Evolutionary conservation across 495 filamentous ascomycete species (phyloP), one percentile per base, ranked within the genome.

Genomic region (Penicillium arizonense): DNA sequence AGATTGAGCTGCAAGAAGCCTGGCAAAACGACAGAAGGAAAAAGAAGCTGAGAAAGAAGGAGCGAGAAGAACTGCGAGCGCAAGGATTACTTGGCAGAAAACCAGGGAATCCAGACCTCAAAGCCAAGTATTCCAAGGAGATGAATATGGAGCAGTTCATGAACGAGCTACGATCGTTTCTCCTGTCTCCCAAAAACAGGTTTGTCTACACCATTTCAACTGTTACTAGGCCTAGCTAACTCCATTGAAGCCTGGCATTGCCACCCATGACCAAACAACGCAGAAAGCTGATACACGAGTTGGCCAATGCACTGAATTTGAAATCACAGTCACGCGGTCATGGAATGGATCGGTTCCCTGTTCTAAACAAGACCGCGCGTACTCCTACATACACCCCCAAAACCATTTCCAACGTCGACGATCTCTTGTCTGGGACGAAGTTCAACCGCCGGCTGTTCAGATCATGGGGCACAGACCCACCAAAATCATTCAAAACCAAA

Each of bases 261-360:
- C 91, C 94, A 5, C 90, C 93, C 3, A 93, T 98, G 83, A 82
- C 86, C 24, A 91, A 88, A 56, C 67, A 78, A 3, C 79, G 82
- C 30, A 88, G 94, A 48, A 91, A 87, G 61, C 65, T 80, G 10
- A 77, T 96, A 11, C 94, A 98, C 63, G 77, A 87, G 30, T 58
- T 96, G 30, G 89, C 89, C 4, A 77, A 77, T 57, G 71, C 75
- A 13, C 78, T 96, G 57, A 79, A 79, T 11, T 71, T 97, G 47
- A 95, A 89, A 54, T 96, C 91, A 3, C 87, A 92, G 59, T 96
- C 92, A 1, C 75, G 77, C 10, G 94, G 94, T n/a, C 74, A 75
- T 16, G 91, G 86, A 8, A 74, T 74, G n/a, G 74, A 77, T 47
- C 85, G 94, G 24, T 91, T 87, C 55, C 86, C 93, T 3, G 77